A percentile compares a stretch with the other conserved stretches of the same genome.
Conservation (phyloP, 768 basidiomycete genomes). For the Neoboletus magnificus region DNA sequence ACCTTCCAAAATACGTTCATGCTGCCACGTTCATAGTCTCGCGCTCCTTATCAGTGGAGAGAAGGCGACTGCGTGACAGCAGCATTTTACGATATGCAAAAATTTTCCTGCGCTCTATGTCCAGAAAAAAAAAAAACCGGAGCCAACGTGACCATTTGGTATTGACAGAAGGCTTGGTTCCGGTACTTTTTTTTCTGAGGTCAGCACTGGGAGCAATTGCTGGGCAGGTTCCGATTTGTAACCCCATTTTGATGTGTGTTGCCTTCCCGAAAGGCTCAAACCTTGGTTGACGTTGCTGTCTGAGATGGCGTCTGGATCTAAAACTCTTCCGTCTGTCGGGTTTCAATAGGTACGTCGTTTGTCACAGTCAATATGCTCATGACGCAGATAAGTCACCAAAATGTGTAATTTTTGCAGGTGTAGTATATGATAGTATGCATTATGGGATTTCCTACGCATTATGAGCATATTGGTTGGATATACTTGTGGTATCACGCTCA, state of each 20-base stretch:
- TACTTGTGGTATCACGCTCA: neutral
- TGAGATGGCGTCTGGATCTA: neutral
- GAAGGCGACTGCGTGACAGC: conserved; percentile 17
- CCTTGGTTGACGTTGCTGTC: conserved; percentile 27
- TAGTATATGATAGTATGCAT: neutral
- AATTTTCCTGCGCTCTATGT: conserved; percentile 26
- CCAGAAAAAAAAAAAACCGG: conserved; percentile 15
- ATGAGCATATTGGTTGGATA: neutral
- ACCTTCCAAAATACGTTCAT: neutral
- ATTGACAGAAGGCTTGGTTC: conserved; percentile 17
- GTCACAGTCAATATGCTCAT: neutral
- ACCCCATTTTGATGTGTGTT: conserved; percentile 10
- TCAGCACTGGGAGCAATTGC: conserved; percentile 1
- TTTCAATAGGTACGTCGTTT: neutral
- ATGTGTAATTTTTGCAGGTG: neutral
- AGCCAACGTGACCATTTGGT: conserved; percentile 14
- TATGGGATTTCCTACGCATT: neutral
- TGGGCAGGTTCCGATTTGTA: conserved; percentile 7
- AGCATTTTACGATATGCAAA: conserved; percentile 19
- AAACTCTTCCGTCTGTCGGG: neutral
- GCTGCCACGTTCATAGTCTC: conserved; percentile 21
- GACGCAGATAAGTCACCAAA: neutral
- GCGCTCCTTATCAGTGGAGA: conserved; percentile 17
- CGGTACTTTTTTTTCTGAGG: conserved; percentile 4
- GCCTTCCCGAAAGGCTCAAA: conserved; percentile 10